phyloP scores from a whole-genome alignment of 768 basidiomycete genomes.

The Suillus cothurnatus region DNA sequence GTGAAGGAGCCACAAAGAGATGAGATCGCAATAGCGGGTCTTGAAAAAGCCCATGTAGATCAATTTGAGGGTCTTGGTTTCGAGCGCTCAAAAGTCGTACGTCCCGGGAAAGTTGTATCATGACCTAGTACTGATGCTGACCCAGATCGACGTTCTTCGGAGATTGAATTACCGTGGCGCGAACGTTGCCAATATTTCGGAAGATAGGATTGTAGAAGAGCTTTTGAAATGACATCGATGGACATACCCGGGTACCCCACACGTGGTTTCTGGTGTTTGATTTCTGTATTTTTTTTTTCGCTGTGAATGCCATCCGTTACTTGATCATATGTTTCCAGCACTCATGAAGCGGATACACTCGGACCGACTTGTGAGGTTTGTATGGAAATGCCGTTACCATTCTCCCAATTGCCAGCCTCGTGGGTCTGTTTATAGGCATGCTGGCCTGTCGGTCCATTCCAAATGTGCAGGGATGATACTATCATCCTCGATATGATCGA shows the following conservation, averaged over 20 bases:
- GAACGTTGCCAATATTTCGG: conserved; percentile 77
- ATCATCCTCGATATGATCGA: conserved; percentile 2
- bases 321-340: conserved; percentile 9
- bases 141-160: conserved; percentile 84
- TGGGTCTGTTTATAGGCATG: background rate
- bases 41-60: conserved; percentile 82
- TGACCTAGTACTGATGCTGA: conserved; percentile 10
- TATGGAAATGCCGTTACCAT: conserved; percentile 3
- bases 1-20: conserved; percentile 37
- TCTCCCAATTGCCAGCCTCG: background rate
- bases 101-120: conserved; percentile 33
- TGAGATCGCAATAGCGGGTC: conserved; percentile 71
- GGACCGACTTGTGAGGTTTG: conserved; percentile 3
- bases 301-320: conserved; percentile 21
- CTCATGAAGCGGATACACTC: conserved; percentile 17
- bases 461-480: conserved; percentile 1
- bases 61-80: conserved; percentile 87
- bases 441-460: conserved; percentile 3
- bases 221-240: conserved; percentile 58
- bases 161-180: conserved; percentile 85
- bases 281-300: conserved; percentile 23
- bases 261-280: conserved; percentile 23
- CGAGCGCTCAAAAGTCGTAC: conserved; percentile 79
- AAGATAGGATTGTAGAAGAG: conserved; percentile 86
- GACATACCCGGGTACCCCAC: conserved; percentile 24